These are phyloP conservation scores for Heliamphora pulchella DNA, from an alignment of 179 eudicot genomes.

Conservation along the genomic window DNA sequence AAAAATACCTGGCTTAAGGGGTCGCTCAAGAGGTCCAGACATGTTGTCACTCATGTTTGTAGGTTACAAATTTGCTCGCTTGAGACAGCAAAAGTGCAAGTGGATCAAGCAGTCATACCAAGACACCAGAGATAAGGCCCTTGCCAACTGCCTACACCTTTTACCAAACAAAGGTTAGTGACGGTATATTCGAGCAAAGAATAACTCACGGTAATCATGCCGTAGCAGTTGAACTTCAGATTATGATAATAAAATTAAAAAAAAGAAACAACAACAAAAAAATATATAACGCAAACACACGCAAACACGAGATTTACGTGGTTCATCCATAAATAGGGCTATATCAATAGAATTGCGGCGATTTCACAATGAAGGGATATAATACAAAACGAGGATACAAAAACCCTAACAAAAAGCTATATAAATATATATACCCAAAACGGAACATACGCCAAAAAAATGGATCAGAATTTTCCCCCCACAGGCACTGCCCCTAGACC, in stretches of 20 bases:
- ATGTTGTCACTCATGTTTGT: conserved; percentile 37
- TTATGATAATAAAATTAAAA: too few species aligned
- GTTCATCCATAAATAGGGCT: too few species aligned
- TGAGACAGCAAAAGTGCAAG: conserved; percentile 5
- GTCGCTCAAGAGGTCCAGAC: conserved; percentile 54
- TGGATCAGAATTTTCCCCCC: too few species aligned
- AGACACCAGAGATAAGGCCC: conserved; percentile 15
- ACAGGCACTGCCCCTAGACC: too few species aligned
- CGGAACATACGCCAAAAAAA: too few species aligned
- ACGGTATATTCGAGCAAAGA: not conserved
- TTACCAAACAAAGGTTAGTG: not conserved
- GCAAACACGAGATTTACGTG: too few species aligned
- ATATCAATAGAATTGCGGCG: too few species aligned
- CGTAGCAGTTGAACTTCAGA: not conserved
- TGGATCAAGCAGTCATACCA: not conserved
- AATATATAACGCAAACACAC: not conserved
- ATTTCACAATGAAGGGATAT: too few species aligned
- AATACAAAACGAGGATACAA: too few species aligned
- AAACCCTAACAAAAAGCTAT: too few species aligned
- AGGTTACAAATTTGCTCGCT: conserved; percentile 23
- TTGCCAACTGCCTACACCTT: conserved; percentile 28
- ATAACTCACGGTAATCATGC: not conserved
- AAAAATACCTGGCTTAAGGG: conserved; percentile 41
- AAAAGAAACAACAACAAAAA: too few species aligned
- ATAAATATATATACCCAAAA: too few species aligned